Base-by-base conservation (phyloP, 768 basidiomycete species). In the Hemileccinum impolitum region DNA sequence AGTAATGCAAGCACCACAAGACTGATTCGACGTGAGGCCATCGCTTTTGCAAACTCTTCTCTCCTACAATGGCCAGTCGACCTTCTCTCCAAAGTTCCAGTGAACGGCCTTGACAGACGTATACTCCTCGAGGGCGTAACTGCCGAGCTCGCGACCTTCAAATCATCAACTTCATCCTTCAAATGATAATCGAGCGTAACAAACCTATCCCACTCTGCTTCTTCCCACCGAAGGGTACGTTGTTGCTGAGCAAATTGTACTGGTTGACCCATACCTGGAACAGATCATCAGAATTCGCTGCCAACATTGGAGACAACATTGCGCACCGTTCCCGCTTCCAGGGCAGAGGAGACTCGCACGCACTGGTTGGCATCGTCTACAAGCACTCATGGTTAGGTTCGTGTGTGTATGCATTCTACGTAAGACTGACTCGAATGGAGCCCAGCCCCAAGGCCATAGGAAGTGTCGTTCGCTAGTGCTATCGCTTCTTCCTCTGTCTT, bases 201-300 rank as follows among this genome's bases (percentile, higher is more conserved):
- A 50, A 57, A 87, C 89, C 86, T 60, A 90, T 84, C 45, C 93
- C 93, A 37, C 87, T 90, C 65, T 90, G 87, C 70, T 94, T 95
- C 74, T 89, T 95, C 19, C 94, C 95, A 32, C 95, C 94, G 61
- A 97, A 97, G 1, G 95, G 95, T 39, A 93, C 85, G 51, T 94
- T 91, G 66, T 90, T 90, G 70, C 81, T 79, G 48, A 95, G 67
- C 12, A 87, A 36, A 61, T 86, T 88, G 70, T 93, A 94, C 61
- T 91, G 85, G 68, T 97, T 97, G 51, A 94, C 79, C 93, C 94
- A 96, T 36, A 92, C 86, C 85, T 89, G 30, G 21, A 46, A 18
- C 18, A 30, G 23, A 45, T 18, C 39, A 45, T 66, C 38, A 56
- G 40, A 6, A 26, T 30, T 50, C 8, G 6, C 18, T 14, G 13